Base-by-base conservation (phyloP, 1,284 basidiomycete species). In the Sporisorium exsertum region DNA sequence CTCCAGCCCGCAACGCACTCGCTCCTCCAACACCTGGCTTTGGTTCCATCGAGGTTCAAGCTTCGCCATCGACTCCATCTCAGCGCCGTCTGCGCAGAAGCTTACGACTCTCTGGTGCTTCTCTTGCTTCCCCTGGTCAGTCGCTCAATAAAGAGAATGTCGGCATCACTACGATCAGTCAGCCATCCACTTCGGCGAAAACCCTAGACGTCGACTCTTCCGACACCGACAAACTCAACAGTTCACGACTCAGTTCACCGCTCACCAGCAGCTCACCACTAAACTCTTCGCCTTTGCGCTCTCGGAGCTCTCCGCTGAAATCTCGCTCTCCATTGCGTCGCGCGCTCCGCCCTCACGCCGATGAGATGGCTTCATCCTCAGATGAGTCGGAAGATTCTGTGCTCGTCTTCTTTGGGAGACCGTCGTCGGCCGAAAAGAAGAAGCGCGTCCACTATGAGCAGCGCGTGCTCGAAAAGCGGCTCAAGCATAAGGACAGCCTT, bases 341-440 rank as follows among this genome's bases (percentile, higher is more conserved):
- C 26, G 29, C 47, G 12, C 18, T 46, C 3, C 16, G 42, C 18
- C 16, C 51, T 13, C 63, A 46, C 10, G 45, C 46, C 47, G 59
- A 72, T 49, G 64, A 63, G 27, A 47, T 63, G 16, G 32, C 24
- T 9, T 75, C 67, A 1, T 75, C 72, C 15, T 63, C 59, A 16
- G 63, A 75, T 42, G 72, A 70, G 43, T 70, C 72, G 6, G 74
- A 77, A 37, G 74, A 63, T 20, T 72, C 70, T 13, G 50, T 45
- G 6, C 56, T 74, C 16, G 77, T 78, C 56, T 78, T 75, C 60
- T 78, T 78, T 24, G 77, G 77, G 13, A 65, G 64, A 45, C 77
- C 77, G 1, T 72, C 77, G 1, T 72, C 68, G 13, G 70, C 69
- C 2, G 77, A 78, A 46, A 64, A 70, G 54, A 72, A 77, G 58